These are phyloP conservation scores for Botrytis fabae DNA, from an alignment of 2,329 filamentous ascomycete genomes.

Conservation along the genomic window DNA sequence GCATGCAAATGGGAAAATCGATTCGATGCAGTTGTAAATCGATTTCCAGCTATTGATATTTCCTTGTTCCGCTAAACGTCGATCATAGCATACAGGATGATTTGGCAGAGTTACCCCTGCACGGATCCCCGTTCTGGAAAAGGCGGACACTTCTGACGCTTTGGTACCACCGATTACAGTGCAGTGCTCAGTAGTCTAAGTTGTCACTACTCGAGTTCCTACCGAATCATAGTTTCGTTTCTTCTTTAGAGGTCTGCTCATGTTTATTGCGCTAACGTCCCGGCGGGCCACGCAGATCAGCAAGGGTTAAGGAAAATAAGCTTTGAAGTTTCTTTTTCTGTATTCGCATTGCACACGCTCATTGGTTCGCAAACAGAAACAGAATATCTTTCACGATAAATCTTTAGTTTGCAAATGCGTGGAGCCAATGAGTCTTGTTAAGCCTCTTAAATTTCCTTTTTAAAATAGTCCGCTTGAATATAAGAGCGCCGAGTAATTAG, in stretches of 20 bases:
- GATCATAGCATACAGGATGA: not conserved
- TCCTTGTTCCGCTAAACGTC: not conserved
- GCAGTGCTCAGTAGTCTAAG: not conserved
- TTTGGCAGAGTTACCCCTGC: not conserved
- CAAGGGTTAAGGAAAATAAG: not conserved
- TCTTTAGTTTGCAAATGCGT: not conserved
- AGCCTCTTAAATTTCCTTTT: not conserved
- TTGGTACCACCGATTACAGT: constrained; percentile 3
- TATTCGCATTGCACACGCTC: not conserved
- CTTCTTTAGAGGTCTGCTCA: not conserved
- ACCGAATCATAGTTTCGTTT: not conserved
- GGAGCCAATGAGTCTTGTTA: not conserved
- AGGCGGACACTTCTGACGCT: constrained; percentile 2
- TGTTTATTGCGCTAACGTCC: not conserved
- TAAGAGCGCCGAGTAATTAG: not conserved
- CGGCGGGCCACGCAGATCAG: not conserved
- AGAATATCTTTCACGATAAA: not conserved
- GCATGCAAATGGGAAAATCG: not conserved
- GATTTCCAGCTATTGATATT: not conserved
- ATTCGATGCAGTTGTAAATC: constrained; percentile 4
- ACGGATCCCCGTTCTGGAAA: not conserved
- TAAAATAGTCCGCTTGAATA: not conserved
- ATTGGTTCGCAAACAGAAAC: not conserved
- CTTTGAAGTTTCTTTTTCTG: not conserved
- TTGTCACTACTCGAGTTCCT: not conserved